Evolutionary conservation across 805 yeast species (phyloP).

Genomic region (Vanderwaltozyma yarrowii): DNA sequence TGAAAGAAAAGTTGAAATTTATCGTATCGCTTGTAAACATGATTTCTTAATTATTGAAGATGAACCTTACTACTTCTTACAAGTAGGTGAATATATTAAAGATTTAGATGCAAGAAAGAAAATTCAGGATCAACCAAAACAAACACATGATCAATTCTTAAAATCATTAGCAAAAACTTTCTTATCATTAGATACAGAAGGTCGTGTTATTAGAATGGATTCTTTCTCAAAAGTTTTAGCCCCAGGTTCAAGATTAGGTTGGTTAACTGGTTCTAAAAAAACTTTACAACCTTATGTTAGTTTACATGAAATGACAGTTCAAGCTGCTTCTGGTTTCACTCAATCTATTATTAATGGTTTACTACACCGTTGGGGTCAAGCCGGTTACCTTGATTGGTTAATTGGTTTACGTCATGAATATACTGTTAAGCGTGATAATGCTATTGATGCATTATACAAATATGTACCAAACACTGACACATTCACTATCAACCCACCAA

Average conservation of each 20-base stretch:
- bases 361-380: constrained; percentile 81
- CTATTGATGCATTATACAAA: constrained; percentile 62
- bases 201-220: constrained; percentile 82
- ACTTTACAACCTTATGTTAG: constrained; percentile 59
- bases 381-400: constrained; percentile 83
- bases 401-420: constrained; percentile 74
- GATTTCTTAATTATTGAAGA: constrained; percentile 86
- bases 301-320: constrained; percentile 72
- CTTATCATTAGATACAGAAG: constrained; percentile 68
- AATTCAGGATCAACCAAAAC: constrained; percentile 12
- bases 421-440: constrained; percentile 78
- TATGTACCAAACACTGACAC: constrained; percentile 31
- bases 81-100: constrained; percentile 68
- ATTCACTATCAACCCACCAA: constrained; percentile 45
- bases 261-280: constrained; percentile 67
- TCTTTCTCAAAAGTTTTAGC: constrained; percentile 87
- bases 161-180: constrained; percentile 64
- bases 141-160: constrained; percentile 54
- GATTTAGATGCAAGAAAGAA: constrained; percentile 30
- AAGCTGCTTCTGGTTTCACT: constrained; percentile 73
- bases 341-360: constrained; percentile 61
- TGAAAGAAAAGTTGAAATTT: constrained; percentile 71
- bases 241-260: constrained; percentile 83
- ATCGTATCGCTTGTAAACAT: constrained; percentile 70
- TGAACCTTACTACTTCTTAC: constrained; percentile 95